Conservation (phyloP, 768 basidiomycete genomes). For the Lactarius hengduanensis region DNA sequence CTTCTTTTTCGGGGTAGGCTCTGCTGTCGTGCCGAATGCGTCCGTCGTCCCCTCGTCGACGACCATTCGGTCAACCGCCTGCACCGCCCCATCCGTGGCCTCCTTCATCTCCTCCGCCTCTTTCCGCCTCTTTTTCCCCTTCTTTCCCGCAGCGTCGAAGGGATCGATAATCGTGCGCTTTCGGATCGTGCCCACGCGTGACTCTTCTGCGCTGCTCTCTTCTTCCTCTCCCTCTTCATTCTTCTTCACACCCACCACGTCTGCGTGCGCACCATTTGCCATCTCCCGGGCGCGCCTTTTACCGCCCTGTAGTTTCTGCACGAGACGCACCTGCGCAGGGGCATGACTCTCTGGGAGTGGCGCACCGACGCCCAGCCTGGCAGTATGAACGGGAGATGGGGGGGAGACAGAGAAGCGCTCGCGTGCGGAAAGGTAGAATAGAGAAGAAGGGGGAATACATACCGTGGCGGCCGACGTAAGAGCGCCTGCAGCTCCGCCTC, state of each 20-base stretch:
- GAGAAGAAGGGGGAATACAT: constrained; percentile 28
- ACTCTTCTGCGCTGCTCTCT: constrained; percentile 45
- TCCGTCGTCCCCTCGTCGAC: constrained; percentile 6
- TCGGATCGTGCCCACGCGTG: constrained; percentile 51
- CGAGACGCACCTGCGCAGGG: constrained; percentile 48
- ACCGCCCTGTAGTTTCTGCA: constrained; percentile 50
- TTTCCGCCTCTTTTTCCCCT: constrained; percentile 48
- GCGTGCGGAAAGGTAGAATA: not conserved
- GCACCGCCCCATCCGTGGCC: not conserved
- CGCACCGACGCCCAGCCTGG: constrained; percentile 76
- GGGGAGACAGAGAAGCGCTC: constrained; percentile 6
- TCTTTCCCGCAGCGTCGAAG: constrained; percentile 42
- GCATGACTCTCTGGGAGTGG: constrained; percentile 46
- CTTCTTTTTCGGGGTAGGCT: constrained; percentile 28
- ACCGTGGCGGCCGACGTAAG: constrained; percentile 72
- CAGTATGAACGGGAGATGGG: constrained; percentile 4
- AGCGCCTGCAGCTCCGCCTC: constrained; percentile 62
- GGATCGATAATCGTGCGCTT: constrained; percentile 62
- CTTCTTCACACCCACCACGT: not conserved
- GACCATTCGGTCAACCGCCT: not conserved
- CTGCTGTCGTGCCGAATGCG: not conserved
- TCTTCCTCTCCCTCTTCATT: constrained; percentile 42
- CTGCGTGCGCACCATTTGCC: constrained; percentile 33
- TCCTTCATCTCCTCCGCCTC: not conserved
- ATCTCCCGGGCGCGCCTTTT: constrained; percentile 50